Evolutionary conservation across 768 basidiomycete species (phyloP), one percentile per base, ranked within the genome.

Genomic region (Boletellus ananas): DNA sequence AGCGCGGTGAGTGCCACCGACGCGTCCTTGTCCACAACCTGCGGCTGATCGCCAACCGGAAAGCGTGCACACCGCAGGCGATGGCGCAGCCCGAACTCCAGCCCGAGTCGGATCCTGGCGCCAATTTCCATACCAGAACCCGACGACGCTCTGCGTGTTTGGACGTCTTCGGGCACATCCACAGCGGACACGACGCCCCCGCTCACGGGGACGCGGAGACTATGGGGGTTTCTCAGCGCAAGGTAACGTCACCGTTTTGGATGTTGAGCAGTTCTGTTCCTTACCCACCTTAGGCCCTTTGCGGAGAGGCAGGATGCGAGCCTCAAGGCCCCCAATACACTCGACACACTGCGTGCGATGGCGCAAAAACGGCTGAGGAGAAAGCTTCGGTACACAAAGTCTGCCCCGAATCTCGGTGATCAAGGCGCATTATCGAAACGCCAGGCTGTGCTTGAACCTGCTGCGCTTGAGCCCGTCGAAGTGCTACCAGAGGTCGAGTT

Each of bases 41-140:
- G 21, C 9, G 35, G 14, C 11, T 56, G 39, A 62, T 49, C 11
- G 16, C 23, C 3, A 5, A 16, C 35, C 11, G 12, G n/a, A 46
- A 52, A 68, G 65, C 62, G 55, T 36, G 55, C 58, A 14, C 54
- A 64, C 49, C 65, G 60, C 44, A 62, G 43, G 50, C 54, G 54
- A 43, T 42, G 43, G 8, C 57, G 35, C 10, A 46, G 49, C 16
- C 58, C 43, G 9, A 27, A 47, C 17, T 23, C 12, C 7, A 16
- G 27, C 8, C 40, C 27, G 1, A 49, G 38, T 40, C 50, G 41
- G 9, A 40, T 47, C 45, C 60, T 55, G 8, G 14, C 41, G 6
- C 47, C 57, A 7, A 52, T 62, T 27, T 43, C 38, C 35, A 53
- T 61, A 34, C 57, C 54, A 4, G 50, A 51, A 10, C 49, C 38